phyloP scores from a whole-genome alignment of 108 stramenopile genomes.

The Skeletonema grethae region DNA sequence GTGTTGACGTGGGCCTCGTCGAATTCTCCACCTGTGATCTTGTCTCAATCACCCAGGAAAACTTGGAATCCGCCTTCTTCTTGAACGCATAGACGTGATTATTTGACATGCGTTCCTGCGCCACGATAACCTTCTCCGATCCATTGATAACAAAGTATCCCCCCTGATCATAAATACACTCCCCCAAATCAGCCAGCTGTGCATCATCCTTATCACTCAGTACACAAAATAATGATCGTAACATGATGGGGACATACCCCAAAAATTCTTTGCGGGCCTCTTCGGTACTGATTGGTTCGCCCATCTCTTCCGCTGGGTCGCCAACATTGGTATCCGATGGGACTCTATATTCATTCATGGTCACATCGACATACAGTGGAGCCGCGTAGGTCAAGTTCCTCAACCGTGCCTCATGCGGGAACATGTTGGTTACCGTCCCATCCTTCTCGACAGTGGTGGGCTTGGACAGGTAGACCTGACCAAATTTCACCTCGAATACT shows the following conservation, averaged over 20 bases:
- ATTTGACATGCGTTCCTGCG: conserved; percentile 97
- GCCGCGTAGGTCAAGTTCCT: conserved; percentile 97
- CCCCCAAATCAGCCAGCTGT: conserved; percentile 95
- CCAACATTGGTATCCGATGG: conserved; percentile 71
- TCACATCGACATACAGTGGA: conserved; percentile 93
- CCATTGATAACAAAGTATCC: conserved; percentile 99
- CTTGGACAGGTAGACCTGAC: conserved; percentile 93
- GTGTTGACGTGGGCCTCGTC: conserved; percentile 89
- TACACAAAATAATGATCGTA: conserved; percentile 93
- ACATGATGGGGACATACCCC: conserved; percentile 99
- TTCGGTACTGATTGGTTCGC: conserved; percentile 75
- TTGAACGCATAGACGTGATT: conserved; percentile 99
- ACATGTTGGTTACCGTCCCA: conserved; percentile 94
- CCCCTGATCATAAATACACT: conserved; percentile 99
- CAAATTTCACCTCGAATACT: conserved; percentile 93
- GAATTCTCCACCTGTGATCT: conserved; percentile 92
- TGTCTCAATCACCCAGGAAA: conserved; percentile 95
- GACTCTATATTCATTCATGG: conserved; percentile 81
- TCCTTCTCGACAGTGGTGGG: conserved; percentile 93
- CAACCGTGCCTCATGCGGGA: conserved; percentile 97
- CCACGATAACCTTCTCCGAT: conserved; percentile 98
- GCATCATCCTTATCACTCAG: conserved; percentile 92
- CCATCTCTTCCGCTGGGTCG: conserved; percentile 83
- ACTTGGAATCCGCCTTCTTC: conserved; percentile 97
- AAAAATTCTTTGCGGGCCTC: conserved; percentile 90